Conservation (phyloP, 768 basidiomycete species). For the Boletus subcaerulescens region DNA sequence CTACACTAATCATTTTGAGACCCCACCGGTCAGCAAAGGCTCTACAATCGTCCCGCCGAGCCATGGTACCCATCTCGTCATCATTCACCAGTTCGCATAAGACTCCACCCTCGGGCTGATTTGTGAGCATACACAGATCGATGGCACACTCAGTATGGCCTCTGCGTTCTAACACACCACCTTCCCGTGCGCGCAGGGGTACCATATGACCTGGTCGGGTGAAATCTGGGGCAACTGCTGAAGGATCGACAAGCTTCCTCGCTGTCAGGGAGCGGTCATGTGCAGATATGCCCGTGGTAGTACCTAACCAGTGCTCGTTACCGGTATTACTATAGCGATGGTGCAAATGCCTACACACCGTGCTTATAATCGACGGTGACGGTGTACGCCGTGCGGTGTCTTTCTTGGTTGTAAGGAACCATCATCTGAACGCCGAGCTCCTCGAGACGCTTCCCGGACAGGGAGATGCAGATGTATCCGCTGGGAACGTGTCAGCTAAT, state of each 20-base stretch:
- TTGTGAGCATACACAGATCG: conserved; percentile 79
- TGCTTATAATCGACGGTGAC: conserved; percentile 92
- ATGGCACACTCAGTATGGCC: conserved; percentile 93
- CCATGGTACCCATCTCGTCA: conserved; percentile 85
- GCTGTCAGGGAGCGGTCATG: conserved; percentile 90
- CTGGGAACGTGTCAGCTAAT: conserved; percentile 41
- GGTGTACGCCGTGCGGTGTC: conserved; percentile 92
- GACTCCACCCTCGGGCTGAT: conserved; percentile 63
- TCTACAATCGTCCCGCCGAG: conserved; percentile 90
- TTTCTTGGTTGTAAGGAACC: conserved; percentile 88
- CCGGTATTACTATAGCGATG: not conserved
- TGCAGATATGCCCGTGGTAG: conserved; percentile 95
- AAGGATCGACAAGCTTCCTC: conserved; percentile 70
- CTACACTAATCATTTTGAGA: conserved; percentile 92
- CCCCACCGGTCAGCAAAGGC: conserved; percentile 89
- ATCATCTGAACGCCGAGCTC: conserved; percentile 89
- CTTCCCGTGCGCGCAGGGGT: conserved; percentile 80
- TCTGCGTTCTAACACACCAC: conserved; percentile 81
- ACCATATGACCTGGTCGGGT: conserved; percentile 94
- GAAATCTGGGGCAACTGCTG: conserved; percentile 63
- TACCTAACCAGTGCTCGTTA: conserved; percentile 46
- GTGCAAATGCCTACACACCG: conserved; percentile 42
- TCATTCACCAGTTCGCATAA: conserved; percentile 97
- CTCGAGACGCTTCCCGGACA: conserved; percentile 72
- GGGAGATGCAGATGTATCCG: conserved; percentile 89